phyloP scores from a whole-genome alignment of 805 yeast species.

The Myxozyma melibiosi region DNA sequence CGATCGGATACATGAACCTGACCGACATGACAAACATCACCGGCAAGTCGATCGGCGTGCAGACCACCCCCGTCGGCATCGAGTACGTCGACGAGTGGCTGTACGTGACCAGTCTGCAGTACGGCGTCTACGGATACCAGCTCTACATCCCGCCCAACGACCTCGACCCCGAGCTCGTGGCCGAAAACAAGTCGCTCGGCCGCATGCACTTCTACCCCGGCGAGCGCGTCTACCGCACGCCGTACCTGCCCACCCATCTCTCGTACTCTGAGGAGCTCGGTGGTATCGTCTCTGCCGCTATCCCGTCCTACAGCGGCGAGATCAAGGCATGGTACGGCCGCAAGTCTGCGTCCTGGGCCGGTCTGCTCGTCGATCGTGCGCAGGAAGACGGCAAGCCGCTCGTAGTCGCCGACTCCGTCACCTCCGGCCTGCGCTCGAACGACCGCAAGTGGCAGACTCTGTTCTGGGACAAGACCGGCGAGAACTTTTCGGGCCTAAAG shows the following conservation, averaged over 20 bases:
- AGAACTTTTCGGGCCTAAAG: conserved; percentile 21
- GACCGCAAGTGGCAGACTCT: conserved; percentile 32
- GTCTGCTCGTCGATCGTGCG: conserved; percentile 23
- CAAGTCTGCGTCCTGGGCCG: conserved; percentile 31
- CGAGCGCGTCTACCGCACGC: conserved; percentile 28
- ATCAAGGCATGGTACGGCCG: conserved; percentile 28
- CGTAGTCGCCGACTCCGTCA: conserved; percentile 29
- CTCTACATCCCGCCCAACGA: conserved; percentile 30
- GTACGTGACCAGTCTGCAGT: conserved; percentile 26
- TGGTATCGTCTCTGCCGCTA: conserved; percentile 24
- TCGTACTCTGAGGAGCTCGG: conserved; percentile 30
- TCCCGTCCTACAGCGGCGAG: conserved; percentile 23
- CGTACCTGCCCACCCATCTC: conserved; percentile 28
- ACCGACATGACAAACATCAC: conserved; percentile 32
- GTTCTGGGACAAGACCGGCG: conserved; percentile 30
- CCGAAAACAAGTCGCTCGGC: conserved; percentile 24
- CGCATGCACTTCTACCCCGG: conserved; percentile 33
- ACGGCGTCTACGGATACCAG: conserved; percentile 27
- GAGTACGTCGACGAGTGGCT: conserved; percentile 25
- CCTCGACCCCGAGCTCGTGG: conserved; percentile 24
- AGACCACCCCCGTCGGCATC: conserved; percentile 31
- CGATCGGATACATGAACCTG: conserved; percentile 31
- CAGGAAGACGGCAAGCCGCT: conserved; percentile 21
- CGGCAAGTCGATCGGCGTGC: conserved; percentile 24
- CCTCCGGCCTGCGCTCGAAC: conserved; percentile 12